Evolutionary conservation across 768 basidiomycete species (phyloP), one percentile per base, ranked within the genome.

Genomic region (Leucocoprinus sp.): DNA sequence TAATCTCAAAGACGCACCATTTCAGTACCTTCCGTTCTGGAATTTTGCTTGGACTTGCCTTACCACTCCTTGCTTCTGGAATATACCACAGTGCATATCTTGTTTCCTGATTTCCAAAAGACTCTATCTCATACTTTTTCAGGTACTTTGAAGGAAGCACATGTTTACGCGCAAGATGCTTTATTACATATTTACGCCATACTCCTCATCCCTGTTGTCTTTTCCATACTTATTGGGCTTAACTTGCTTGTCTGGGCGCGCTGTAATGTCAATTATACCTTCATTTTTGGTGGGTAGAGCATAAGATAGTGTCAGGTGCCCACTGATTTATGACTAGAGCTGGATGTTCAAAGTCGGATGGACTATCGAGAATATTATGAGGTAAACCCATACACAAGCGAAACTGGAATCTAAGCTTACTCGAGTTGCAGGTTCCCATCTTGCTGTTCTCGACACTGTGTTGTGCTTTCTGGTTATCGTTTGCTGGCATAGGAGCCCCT

Each of bases 201-300:
- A 4, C 62, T 95, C 19, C 62, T 80, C 35, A 60, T 96, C 3
- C 92, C 93, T 0, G 69, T 82, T 5, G 50, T 95, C 2, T 85
- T 96, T 56, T 69, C 79, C 1, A 50, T 90, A 24, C 65, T 96
- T 1, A 76, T 98, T 43, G 86, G 89, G 19, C 47, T 86, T n/a
- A 97, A 99, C 58, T 52, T 98, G 4, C 53, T 82, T 17, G 84
- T 82, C 0, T 99, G 88, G 84, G 70, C 77, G 0, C 62, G 64
- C 4, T 68, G 81, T 4, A 72, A 85, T 37, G 91, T 99, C 54
- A 98, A 97, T 58, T 95, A 93, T 55, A 75, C 82, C n/a, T 95
- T 97, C 60, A 88, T 93, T 27, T 88, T 93, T 55, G 85, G 85
- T 86, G 48, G 29, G 74, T 27, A 8, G 8, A 3, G 14, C 12